phyloP scores from a whole-genome alignment of 225 moss, liverwort and hornwort species.

The Lunularia cruciata region DNA sequence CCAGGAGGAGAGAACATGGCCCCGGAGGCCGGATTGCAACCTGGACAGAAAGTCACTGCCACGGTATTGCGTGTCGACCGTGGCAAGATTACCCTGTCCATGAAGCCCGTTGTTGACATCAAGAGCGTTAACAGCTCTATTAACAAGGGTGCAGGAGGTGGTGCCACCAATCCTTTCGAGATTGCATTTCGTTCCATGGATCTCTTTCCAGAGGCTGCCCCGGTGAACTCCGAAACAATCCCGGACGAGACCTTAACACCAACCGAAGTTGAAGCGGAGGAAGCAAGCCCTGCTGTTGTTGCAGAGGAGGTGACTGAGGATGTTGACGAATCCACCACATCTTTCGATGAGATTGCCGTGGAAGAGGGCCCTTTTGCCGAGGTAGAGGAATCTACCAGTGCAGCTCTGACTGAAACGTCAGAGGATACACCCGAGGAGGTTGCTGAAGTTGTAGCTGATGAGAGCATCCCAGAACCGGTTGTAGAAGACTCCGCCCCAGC shows the following conservation, averaged over 20 bases:
- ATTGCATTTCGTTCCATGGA: constrained; percentile 79
- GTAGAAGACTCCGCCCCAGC: not conserved
- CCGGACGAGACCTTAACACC: constrained; percentile 27
- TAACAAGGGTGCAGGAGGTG: constrained; percentile 55
- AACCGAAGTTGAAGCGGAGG: not conserved
- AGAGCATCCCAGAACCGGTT: not conserved
- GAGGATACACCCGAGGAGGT: constrained; percentile 5
- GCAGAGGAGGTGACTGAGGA: not conserved
- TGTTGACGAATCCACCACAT: too few relatives aligned
- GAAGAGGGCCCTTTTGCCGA: constrained; percentile 20
- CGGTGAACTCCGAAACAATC: not conserved
- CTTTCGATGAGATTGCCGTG: constrained; percentile 12
- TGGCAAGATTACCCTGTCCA: constrained; percentile 72
- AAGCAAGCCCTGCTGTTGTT: not conserved
- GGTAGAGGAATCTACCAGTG: not conserved
- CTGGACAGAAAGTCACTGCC: constrained; percentile 79
- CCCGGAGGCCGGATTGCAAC: constrained; percentile 62
- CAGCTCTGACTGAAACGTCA: not conserved
- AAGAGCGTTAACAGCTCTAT: constrained; percentile 67
- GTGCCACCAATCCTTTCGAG: constrained; percentile 84
- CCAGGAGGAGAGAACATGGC: constrained; percentile 86
- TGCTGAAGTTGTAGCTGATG: constrained; percentile 11
- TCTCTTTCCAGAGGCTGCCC: constrained; percentile 37
- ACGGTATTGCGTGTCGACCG: constrained; percentile 83
- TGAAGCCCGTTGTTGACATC: constrained; percentile 86